These are phyloP conservation scores for Spizellomyces sp. DNA, from an alignment of 192 early-diverging fungal genomes.

Conservation along the genomic window DNA sequence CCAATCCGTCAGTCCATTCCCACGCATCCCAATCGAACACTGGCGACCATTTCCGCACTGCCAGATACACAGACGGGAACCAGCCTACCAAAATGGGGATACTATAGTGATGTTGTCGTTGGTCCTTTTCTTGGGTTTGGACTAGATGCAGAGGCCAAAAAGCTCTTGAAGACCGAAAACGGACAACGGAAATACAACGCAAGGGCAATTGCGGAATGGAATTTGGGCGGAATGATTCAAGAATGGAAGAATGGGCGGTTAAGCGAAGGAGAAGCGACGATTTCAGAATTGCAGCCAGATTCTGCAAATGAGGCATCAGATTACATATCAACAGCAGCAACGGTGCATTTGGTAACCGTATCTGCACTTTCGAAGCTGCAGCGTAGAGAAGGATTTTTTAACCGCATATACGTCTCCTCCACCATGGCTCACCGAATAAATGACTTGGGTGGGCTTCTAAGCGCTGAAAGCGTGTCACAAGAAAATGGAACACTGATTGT, in stretches of 20 bases:
- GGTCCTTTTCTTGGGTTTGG: conserved; percentile 62
- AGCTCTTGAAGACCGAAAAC: conserved; percentile 48
- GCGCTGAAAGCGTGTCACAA: background rate
- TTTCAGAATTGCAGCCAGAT: background rate
- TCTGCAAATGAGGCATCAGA: background rate
- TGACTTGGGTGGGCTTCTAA: conserved; percentile 20
- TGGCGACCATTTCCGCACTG: conserved; percentile 51
- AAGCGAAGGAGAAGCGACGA: background rate
- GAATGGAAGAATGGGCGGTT: background rate
- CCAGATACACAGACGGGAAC: conserved; percentile 28
- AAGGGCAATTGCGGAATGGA: background rate
- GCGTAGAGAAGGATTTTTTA: conserved; percentile 23
- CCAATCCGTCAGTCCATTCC: conserved; percentile 40
- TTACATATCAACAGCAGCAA: background rate
- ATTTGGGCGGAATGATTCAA: background rate
- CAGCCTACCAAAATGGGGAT: conserved; percentile 54
- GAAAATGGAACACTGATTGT: conserved; percentile 22
- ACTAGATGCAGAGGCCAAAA: conserved; percentile 48
- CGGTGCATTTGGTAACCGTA: background rate
- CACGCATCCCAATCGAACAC: conserved; percentile 43
- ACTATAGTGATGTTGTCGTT: conserved; percentile 54
- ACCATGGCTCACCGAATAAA: conserved; percentile 36
- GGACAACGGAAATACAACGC: conserved; percentile 14
- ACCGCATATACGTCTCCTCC: conserved; percentile 33
- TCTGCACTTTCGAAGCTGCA: conserved; percentile 18